These are phyloP conservation scores for Candida patagonica DNA, from an alignment of 805 yeast genomes.

Conservation along the genomic window DNA sequence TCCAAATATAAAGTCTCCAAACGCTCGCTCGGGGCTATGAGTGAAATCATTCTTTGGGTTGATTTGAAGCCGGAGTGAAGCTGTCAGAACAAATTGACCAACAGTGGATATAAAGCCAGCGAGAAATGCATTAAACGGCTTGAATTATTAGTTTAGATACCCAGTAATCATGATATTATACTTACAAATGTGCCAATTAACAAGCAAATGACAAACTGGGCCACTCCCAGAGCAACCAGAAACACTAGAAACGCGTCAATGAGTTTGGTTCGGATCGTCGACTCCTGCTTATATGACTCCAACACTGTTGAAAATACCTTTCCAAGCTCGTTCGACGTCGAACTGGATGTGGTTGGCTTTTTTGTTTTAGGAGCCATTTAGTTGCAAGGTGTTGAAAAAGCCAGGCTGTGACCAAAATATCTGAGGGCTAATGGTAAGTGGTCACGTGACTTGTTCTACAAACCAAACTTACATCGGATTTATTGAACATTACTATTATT, in stretches of 20 bases:
- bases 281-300: constrained; percentile 19
- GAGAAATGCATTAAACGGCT: constrained; percentile 92
- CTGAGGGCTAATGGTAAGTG: no score
- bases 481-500: neutral
- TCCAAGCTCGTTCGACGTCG: constrained; percentile 7
- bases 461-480: neutral
- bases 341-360: neutral
- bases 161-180: constrained; percentile 3
- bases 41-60: constrained; percentile 35
- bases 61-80: constrained; percentile 61
- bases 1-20: constrained; percentile 84
- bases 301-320: constrained; percentile 13
- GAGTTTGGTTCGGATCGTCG: constrained; percentile 35
- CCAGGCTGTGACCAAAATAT: neutral
- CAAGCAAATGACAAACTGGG: constrained; percentile 71
- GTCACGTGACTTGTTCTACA: no score
- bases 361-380: neutral
- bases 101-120: constrained; percentile 90
- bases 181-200: constrained; percentile 64
- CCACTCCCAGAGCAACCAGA: constrained; percentile 60
- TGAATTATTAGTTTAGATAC: neutral
- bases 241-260: constrained; percentile 73
- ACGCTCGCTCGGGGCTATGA: constrained; percentile 51
- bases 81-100: constrained; percentile 86
- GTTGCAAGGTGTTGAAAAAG: neutral